Evolutionary conservation across 2,329 filamentous ascomycete species (phyloP), one percentile per base, ranked within the genome.

Genomic region (Pestalotiopsis sp.): DNA sequence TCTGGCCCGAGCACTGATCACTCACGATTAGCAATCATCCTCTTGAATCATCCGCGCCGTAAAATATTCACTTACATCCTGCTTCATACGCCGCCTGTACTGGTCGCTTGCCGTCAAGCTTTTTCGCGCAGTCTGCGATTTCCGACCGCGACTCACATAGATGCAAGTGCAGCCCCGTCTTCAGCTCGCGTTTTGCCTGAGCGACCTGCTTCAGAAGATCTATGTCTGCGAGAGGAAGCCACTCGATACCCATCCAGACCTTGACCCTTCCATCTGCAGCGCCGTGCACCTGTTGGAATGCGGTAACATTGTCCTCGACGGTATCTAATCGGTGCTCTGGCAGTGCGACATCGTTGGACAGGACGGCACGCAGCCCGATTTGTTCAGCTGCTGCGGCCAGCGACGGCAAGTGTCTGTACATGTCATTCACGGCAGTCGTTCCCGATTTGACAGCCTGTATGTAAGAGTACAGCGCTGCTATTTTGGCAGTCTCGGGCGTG

Each of bases 371-470:
- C 25, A 74, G 72, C 17, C 73, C 73, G 14, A 72, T 70, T 31
- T 74, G 67, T 17, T 72, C 59, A 17, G 73, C 73, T 20, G 73
- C 73, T 5, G 59, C 65, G 27, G 72, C 71, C 20, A 74, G 67
- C 3, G 71, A 69, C 27, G 69, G 65, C 6, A 72, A 63, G 25
- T 70, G 70, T 9, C 73, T 66, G 62, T 78, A 76, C 65, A 78
- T 75, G 59, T 79, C 72, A 36, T 74, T 75, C 62, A 74, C 71
- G 1, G 71, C 68, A 2, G 72, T 74, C 2, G 73, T 75, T 6
- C 73, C 72, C 23, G 69, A 70, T 56, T 74, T 74, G 2, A 74
- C 52, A 2, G 72, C 72, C 12, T 71, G 72, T 56, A 68, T 71
- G 67, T 73, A 74, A 1, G 70, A 74, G 66, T 74, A 69, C 1